Evolutionary conservation across 306 rosid species (phyloP), one percentile per base, ranked within the genome.

Genomic region (Vicia faba): DNA sequence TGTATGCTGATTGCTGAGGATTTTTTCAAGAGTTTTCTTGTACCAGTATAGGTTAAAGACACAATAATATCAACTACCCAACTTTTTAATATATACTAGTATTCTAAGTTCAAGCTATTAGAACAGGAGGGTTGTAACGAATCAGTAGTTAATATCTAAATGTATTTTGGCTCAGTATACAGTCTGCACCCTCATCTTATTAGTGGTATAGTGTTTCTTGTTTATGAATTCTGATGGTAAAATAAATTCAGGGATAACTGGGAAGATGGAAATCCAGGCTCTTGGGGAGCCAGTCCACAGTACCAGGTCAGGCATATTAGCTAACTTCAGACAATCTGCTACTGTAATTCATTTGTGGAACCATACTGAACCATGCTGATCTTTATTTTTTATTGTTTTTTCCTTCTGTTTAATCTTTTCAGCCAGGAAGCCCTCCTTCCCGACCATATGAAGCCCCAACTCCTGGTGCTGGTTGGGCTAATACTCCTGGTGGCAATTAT

Each of bases 391-490:
- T 11, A 53, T 48, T 62, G 9, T 69, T 8, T 66, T 65, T 28
- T 8, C 51, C 54, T 15, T 15, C 36, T 65, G 51, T 25, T 60
- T 77, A 61, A 51, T 61, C 3, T 15, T 48, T 71, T 78, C 90
- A 95, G 97, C 89, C 95, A 4, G 99, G 97, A 69, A 95, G 99
- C 71, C 96, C 99, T 58, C 84, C 92, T 76, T 87, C 95, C n/a
- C 89, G 96, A 31, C 75, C 84, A 5, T 88, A 90, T 36, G 99
- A 95, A 88, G 97, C 99, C 33, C 99, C 99, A 59, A 95, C 97
- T 81, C 99, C 99, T 63, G 97, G 99, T 81, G 87, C 97, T 64
- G 97, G 92, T 76, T 95, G 99, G 99, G 92, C 91, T 20, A 91
- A 68, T 78, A 88, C 99, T 60, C 95, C 99, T 2, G 85, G 96